Percentiles rank a stretch among this genome's conserved stretches.
These are phyloP conservation scores for Termitomyces sp. DNA, from an alignment of 768 basidiomycete species.

Conservation along the genomic window DNA sequence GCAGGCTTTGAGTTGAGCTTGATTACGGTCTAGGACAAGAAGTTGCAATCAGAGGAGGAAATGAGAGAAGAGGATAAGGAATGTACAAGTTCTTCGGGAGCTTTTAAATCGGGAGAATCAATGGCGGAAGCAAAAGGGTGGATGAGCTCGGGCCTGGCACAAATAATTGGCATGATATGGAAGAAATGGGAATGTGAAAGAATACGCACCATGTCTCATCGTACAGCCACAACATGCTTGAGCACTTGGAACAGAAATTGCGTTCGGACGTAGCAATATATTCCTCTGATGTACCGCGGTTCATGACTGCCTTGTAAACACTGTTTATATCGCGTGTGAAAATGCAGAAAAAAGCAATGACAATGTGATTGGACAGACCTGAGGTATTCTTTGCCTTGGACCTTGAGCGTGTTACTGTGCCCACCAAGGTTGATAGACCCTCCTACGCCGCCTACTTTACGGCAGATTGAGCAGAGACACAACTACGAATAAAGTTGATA, in stretches of 20 bases:
- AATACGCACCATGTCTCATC: slow-evolving; percentile 44
- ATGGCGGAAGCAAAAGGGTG: slow-evolving; percentile 69
- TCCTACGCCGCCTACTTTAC: slow-evolving; percentile 61
- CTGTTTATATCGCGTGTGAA: slow-evolving; percentile 20
- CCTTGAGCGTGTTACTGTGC: slow-evolving; percentile 39
- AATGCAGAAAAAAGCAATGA: not conserved
- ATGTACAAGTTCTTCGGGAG: slow-evolving; percentile 28
- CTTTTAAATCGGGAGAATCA: slow-evolving; percentile 50
- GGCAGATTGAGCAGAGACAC: slow-evolving; percentile 65
- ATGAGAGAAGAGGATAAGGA: not conserved
- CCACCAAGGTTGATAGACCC: slow-evolving; percentile 67
- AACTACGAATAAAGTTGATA: slow-evolving; percentile 27
- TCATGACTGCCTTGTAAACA: slow-evolving; percentile 56
- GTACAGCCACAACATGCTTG: slow-evolving; percentile 63
- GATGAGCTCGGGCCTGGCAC: slow-evolving; percentile 52
- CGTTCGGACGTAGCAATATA: slow-evolving; percentile 47
- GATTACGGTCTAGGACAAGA: slow-evolving; percentile 32
- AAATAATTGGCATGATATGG: not conserved
- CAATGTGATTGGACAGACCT: slow-evolving; percentile 28
- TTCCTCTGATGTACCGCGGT: slow-evolving; percentile 48
- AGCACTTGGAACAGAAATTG: slow-evolving; percentile 59
- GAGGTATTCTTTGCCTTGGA: slow-evolving; percentile 50
- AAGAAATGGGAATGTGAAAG: not conserved
- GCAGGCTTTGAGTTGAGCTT: slow-evolving; percentile 19
- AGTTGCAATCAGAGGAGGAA: not conserved